Percentiles rank a stretch among this genome's conserved stretches.
Evolutionary conservation across 371 early-diverging fungal genomes (phyloP).

Genomic region (Mortierella sp.): DNA sequence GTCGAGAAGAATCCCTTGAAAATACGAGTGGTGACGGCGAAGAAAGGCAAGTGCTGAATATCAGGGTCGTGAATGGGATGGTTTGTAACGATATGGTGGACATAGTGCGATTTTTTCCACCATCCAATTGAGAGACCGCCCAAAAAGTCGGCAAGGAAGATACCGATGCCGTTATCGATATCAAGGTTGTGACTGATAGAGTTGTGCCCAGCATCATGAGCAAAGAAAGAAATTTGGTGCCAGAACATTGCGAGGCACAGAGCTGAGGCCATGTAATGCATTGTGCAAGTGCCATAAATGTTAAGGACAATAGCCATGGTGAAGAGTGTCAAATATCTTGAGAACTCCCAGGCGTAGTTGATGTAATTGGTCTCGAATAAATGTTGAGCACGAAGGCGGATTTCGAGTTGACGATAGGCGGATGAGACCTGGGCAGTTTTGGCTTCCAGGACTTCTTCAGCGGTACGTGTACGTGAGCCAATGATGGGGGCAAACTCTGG

Average conservation of each 20-base stretch:
- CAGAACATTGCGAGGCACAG: conserved; percentile 81
- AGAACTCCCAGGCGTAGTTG: conserved; percentile 81
- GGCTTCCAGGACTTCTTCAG: conserved; percentile 46
- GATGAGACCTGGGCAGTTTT: conserved; percentile 42
- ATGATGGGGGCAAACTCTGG: conserved; percentile 49
- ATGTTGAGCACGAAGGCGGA: conserved; percentile 69
- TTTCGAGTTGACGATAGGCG: conserved; percentile 76
- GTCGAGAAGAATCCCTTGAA: conserved; percentile 90
- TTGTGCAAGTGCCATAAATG: conserved; percentile 70
- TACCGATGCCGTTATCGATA: conserved; percentile 87
- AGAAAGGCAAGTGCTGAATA: conserved; percentile 96
- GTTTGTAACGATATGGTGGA: conserved; percentile 94
- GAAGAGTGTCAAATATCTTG: conserved; percentile 75
- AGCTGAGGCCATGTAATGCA: conserved; percentile 73
- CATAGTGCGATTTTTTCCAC: conserved; percentile 97
- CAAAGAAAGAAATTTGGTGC: conserved; percentile 94
- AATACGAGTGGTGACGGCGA: conserved; percentile 88
- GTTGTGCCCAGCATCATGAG: conserved; percentile 96
- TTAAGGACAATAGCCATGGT: conserved; percentile 73
- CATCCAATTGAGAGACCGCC: conserved; percentile 95
- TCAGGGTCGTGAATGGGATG: conserved; percentile 96
- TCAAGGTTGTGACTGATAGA: conserved; percentile 83
- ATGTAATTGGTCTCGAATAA: conserved; percentile 82
- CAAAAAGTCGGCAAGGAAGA: conserved; percentile 81
- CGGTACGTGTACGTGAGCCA: conserved; percentile 45